These are phyloP conservation scores for Komagataella pastoris DNA, from an alignment of 805 yeast genomes.

Conservation along the genomic window DNA sequence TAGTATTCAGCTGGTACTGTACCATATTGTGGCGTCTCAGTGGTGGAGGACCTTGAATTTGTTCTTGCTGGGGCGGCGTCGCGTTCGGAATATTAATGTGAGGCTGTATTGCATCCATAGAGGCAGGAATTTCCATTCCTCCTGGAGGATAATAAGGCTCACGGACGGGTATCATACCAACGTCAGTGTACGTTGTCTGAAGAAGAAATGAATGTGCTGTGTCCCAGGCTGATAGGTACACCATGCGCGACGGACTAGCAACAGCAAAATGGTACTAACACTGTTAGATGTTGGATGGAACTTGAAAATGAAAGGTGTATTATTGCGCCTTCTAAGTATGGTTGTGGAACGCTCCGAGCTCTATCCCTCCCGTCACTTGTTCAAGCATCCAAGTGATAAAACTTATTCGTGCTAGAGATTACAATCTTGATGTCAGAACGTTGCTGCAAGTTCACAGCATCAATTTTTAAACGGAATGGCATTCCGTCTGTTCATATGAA, in stretches of 20 bases:
- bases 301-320: background rate
- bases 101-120: background rate
- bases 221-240: background rate
- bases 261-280: too few species aligned
- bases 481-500: too few species aligned
- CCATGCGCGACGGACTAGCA: too few species aligned
- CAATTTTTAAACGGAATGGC: too few species aligned
- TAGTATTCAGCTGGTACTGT: conserved; percentile 2
- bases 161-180: background rate
- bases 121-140: background rate
- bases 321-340: too few species aligned
- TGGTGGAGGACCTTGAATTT: background rate
- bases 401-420: too few species aligned
- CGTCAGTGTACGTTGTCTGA: background rate
- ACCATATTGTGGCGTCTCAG: background rate
- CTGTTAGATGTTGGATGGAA: background rate
- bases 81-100: background rate
- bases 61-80: background rate
- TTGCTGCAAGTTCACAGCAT: too few species aligned
- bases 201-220: too few species aligned
- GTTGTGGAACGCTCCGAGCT: background rate
- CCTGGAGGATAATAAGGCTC: background rate
- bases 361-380: background rate
- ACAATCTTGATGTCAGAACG: too few species aligned
- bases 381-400: too few species aligned